Conservation (phyloP, 768 basidiomycete genomes). For the Sarcomyxa edulis region DNA sequence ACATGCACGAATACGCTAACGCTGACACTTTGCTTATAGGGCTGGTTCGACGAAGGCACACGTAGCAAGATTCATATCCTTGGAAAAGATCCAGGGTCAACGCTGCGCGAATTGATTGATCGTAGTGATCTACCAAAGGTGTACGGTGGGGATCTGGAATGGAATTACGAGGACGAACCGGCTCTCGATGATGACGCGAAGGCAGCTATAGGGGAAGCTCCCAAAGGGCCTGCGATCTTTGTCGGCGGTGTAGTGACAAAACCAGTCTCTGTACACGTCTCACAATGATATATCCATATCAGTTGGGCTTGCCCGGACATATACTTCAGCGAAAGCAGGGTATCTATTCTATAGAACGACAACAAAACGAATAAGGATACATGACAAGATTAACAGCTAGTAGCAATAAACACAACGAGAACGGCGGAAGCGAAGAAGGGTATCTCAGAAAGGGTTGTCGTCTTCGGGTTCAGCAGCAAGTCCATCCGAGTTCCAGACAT, state of each 20-base stretch:
- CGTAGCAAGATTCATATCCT: conserved; percentile 74
- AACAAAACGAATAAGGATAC: too few relatives aligned
- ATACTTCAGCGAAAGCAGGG: too few relatives aligned
- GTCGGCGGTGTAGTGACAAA: conserved; percentile 40
- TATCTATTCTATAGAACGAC: too few relatives aligned
- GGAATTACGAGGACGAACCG: conserved; percentile 66
- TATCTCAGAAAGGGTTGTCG: too few relatives aligned
- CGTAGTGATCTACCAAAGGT: conserved; percentile 48
- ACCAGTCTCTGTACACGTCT: too few relatives aligned
- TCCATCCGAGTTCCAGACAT: conserved; percentile 81
- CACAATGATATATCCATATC: too few relatives aligned
- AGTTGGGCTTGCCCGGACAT: too few relatives aligned
- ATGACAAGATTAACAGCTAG: too few relatives aligned
- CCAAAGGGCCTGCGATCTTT: conserved; percentile 51
- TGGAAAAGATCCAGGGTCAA: conserved; percentile 49
- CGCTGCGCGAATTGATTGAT: conserved; percentile 44
- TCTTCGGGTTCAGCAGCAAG: conserved; percentile 62
- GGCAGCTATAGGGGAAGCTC: conserved; percentile 42
- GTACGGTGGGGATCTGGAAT: conserved; percentile 75
- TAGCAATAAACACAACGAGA: too few relatives aligned
- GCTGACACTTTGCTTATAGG: conserved; percentile 25
- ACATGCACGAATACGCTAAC: too few relatives aligned
- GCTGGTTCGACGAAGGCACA: conserved; percentile 79
- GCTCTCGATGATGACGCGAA: conserved; percentile 51
- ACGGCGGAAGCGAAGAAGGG: too few relatives aligned